A percentile compares a stretch with the other conserved stretches of the same genome.
These are phyloP conservation scores for Alloteropsis semialata DNA, from an alignment of 176 grass and related monocot genomes.

Conservation along the genomic window DNA sequence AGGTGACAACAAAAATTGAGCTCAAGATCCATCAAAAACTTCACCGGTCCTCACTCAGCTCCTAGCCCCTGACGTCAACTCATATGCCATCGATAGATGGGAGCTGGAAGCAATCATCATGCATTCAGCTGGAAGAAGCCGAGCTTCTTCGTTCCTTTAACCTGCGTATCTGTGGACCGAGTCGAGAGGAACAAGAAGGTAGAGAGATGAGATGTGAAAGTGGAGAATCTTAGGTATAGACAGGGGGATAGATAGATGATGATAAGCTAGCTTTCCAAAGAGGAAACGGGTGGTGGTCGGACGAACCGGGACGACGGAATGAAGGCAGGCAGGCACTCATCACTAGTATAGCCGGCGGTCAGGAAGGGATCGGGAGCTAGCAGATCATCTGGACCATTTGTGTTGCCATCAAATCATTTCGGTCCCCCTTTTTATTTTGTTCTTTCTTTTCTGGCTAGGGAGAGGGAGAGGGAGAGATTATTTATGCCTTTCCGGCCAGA, in stretches of 20 bases:
- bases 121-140: background rate
- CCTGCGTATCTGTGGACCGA: too few species aligned
- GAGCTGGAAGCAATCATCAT: background rate
- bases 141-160: too few species aligned
- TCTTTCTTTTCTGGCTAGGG: background rate
- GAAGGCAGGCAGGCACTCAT: background rate
- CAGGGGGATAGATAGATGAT: background rate
- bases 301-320: background rate
- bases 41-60: background rate
- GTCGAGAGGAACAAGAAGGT: background rate
- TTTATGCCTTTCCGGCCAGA: background rate
- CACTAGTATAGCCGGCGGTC: background rate
- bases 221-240: conserved; percentile 21
- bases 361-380: background rate
- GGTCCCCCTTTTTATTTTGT: background rate
- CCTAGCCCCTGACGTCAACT: background rate
- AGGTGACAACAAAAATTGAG: background rate
- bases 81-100: background rate
- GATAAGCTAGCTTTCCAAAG: conserved; percentile 4
- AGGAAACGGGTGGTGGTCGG: background rate
- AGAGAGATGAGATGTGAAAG: background rate
- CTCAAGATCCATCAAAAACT: background rate
- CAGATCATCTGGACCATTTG: background rate
- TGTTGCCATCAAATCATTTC: background rate
- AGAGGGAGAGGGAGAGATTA: too few species aligned